These are phyloP conservation scores for Dissophora globulifera DNA, from an alignment of 192 early-diverging fungal species.

Conservation along the genomic window DNA sequence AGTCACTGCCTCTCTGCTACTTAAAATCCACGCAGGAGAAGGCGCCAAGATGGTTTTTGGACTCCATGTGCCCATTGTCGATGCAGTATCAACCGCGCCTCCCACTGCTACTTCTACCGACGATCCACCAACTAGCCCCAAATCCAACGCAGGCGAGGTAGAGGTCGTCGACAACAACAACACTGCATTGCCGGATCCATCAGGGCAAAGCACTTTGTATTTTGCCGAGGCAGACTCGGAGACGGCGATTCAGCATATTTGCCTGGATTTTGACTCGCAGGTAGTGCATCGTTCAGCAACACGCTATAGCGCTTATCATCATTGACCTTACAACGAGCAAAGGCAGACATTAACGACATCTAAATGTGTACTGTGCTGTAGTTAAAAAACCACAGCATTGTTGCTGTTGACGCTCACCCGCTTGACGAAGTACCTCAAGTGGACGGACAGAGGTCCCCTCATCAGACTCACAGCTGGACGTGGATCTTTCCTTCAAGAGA, in stretches of 20 bases:
- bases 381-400: conserved; percentile 18
- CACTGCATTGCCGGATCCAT: neutral
- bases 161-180: neutral
- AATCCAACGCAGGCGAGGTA: neutral
- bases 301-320: too few species aligned
- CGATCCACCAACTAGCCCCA: neutral
- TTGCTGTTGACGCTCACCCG: neutral
- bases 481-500: conserved; percentile 21
- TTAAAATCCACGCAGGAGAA: conserved; percentile 35
- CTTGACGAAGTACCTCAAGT: neutral
- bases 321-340: neutral
- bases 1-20: conserved; percentile 13
- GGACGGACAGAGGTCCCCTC: neutral
- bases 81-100: neutral
- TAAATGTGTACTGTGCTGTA: neutral
- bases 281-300: too few species aligned
- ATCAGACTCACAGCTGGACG: conserved; percentile 7
- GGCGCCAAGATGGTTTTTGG: conserved; percentile 41
- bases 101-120: neutral
- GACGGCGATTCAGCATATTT: conserved; percentile 16
- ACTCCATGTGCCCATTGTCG: too few species aligned
- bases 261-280: conserved; percentile 21
- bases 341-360: neutral
- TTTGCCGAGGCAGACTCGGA: conserved; percentile 33
- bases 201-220: conserved; percentile 4